Percentiles rank a stretch among this genome's conserved stretches.
Conservation (phyloP, 208 protist genomes). For the Leishmania amazonensis region DNA sequence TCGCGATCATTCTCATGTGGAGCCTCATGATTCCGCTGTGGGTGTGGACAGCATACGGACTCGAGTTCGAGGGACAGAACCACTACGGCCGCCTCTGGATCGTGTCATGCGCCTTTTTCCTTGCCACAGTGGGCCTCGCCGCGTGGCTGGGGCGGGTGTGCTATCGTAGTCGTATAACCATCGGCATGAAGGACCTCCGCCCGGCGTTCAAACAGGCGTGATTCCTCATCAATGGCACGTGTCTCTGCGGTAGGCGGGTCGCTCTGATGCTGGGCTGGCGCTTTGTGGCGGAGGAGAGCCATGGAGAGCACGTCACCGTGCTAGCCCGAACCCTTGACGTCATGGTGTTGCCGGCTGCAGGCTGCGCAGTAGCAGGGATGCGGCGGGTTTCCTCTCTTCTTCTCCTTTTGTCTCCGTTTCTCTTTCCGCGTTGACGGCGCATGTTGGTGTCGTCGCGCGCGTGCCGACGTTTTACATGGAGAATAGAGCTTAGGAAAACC, state of each 20-base stretch:
- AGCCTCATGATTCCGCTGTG: constrained; percentile 77
- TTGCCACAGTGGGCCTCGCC: constrained; percentile 71
- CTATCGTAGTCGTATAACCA: constrained; percentile 18
- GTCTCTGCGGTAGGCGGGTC: background rate
- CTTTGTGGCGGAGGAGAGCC: background rate
- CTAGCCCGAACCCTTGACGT: background rate
- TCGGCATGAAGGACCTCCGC: constrained; percentile 16
- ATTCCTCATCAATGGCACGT: background rate
- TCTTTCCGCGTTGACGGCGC: background rate
- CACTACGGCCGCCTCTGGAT: constrained; percentile 86
- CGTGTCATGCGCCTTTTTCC: constrained; percentile 83
- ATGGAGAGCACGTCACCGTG: background rate
- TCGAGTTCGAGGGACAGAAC: constrained; percentile 87
- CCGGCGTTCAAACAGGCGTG: constrained; percentile 16
- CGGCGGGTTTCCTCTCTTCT: background rate
- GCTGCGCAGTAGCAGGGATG: background rate
- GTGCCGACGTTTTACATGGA: background rate
- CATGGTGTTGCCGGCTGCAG: background rate
- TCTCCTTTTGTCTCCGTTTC: background rate
- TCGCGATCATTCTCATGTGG: constrained; percentile 52
- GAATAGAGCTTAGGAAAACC: background rate
- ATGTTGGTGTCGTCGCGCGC: too few relatives aligned
- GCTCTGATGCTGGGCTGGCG: background rate
- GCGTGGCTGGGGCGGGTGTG: constrained; percentile 69
- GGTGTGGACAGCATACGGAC: constrained; percentile 67